phyloP scores from a whole-genome alignment of 2,329 filamentous ascomycete species.

The Myriosclerotinia scirpicola region DNA sequence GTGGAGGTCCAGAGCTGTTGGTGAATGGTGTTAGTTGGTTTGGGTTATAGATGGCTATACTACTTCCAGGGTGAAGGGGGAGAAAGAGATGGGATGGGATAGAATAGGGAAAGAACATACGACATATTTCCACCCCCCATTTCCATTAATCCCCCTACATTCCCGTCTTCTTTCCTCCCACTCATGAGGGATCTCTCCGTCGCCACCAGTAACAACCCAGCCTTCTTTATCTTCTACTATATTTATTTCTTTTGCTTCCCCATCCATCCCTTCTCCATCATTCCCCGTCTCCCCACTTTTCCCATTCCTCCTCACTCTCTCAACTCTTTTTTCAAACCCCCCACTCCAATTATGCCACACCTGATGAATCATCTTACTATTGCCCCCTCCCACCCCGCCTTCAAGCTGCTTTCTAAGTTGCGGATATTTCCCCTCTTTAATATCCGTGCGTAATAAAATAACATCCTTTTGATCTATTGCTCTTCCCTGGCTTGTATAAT shows the following conservation, averaged over 20 bases:
- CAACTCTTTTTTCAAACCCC: not conserved
- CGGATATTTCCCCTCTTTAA: not conserved
- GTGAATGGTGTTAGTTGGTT: not conserved
- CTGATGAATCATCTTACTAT: conserved; percentile 2
- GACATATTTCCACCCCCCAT: not conserved
- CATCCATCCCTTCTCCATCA: not conserved
- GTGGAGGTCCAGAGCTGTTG: conserved; percentile 3
- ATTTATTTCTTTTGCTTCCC: not conserved
- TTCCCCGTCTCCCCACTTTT: not conserved
- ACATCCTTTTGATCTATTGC: not conserved
- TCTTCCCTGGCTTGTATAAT: not conserved
- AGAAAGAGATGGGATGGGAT: not conserved
- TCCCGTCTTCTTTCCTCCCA: not conserved
- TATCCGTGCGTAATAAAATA: not conserved
- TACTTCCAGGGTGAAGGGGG: not conserved
- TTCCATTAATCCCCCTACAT: not conserved
- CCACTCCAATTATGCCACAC: conserved; percentile 9
- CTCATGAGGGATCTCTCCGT: conserved; percentile 1
- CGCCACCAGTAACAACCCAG: not conserved
- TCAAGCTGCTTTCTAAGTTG: no score
- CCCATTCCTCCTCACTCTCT: not conserved
- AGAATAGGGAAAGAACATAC: not conserved
- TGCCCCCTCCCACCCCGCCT: not conserved
- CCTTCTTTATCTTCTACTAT: not conserved
- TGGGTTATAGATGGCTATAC: not conserved